Conservation (phyloP, 1,284 basidiomycete genomes). For the Ceratobasidium sp. region DNA sequence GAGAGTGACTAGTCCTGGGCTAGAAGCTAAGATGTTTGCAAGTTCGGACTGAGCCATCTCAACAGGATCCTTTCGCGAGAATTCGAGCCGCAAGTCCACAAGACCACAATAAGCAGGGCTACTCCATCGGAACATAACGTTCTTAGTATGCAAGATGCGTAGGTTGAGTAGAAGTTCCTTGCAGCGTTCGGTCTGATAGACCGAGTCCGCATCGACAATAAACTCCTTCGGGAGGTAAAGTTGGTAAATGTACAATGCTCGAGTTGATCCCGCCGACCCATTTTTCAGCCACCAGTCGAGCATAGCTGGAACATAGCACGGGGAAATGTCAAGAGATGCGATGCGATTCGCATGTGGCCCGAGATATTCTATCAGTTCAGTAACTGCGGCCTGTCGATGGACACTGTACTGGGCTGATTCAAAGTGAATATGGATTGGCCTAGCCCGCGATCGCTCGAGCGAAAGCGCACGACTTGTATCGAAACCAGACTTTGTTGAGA, state of each 20-base stretch:
- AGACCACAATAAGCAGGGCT: neutral
- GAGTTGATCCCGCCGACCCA: neutral
- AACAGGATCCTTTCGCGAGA: neutral
- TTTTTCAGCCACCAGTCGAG: neutral
- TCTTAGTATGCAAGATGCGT: neutral
- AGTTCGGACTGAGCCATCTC: neutral
- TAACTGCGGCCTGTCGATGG: neutral
- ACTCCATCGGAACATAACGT: neutral
- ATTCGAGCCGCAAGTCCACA: neutral
- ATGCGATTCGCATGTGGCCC: neutral
- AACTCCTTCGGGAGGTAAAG: neutral
- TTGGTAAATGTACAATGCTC: neutral
- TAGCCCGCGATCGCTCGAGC: neutral
- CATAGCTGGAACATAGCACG: neutral
- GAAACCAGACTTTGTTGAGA: no score
- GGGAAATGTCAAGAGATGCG: neutral
- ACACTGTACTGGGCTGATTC: neutral
- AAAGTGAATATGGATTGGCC: neutral
- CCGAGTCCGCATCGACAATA: no score
- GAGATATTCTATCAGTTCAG: neutral
- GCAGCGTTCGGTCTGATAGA: neutral
- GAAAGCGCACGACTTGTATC: neutral
- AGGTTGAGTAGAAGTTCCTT: neutral
- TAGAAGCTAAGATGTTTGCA: neutral
- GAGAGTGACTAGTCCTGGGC: neutral